phyloP scores from a whole-genome alignment of 75 land plant species.

The Adiantum capillusveneris region DNA sequence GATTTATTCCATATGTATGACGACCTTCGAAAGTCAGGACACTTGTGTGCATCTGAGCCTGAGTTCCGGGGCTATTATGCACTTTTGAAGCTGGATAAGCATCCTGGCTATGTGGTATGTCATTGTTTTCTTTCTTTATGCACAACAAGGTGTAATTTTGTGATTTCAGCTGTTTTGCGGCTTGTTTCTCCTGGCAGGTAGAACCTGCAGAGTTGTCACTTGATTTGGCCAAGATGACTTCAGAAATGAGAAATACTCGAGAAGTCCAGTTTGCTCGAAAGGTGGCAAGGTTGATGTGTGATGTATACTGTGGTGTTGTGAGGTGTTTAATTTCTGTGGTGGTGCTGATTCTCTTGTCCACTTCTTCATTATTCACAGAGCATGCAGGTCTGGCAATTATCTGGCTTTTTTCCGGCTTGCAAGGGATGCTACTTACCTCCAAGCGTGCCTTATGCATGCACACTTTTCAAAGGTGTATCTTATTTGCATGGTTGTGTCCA shows the following conservation, averaged over 20 bases:
- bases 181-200: slow-evolving; percentile 41
- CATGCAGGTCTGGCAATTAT: slow-evolving; percentile 80
- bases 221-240: slow-evolving; percentile 95
- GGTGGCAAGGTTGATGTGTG: slow-evolving; percentile 67
- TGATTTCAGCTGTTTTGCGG: no score
- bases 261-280: slow-evolving; percentile 88
- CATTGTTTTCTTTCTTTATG: no score
- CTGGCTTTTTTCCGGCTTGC: slow-evolving; percentile 88
- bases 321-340: background rate
- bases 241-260: slow-evolving; percentile 59
- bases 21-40: slow-evolving; percentile 81
- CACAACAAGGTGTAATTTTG: no score
- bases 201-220: slow-evolving; percentile 98
- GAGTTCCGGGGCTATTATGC: slow-evolving; percentile 98
- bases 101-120: slow-evolving; percentile 91
- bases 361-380: slow-evolving; percentile 59
- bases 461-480: slow-evolving; percentile 89
- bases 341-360: background rate
- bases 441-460: slow-evolving; percentile 99
- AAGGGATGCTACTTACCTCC: slow-evolving; percentile 78
- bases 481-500: no score
- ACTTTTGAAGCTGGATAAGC: slow-evolving; percentile 88
- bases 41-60: slow-evolving; percentile 54
- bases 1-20: slow-evolving; percentile 97
- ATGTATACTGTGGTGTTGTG: no score